A percentile compares a stretch with the other conserved stretches of the same genome.
Conservation (phyloP, 1,284 basidiomycete species). For the Mycena sp. region DNA sequence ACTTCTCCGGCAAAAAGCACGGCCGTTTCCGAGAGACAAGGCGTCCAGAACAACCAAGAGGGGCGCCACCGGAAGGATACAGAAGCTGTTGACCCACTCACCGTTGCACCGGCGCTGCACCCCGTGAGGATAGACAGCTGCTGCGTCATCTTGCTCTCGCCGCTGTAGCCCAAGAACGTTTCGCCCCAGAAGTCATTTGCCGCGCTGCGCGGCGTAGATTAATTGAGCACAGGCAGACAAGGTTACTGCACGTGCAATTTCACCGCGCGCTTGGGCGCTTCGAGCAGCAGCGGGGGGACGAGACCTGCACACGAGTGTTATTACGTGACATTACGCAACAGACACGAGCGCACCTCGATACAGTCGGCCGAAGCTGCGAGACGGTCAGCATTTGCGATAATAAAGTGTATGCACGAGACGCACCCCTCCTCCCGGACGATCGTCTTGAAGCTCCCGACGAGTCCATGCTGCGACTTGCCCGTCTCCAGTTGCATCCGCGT, state of each 20-base stretch:
- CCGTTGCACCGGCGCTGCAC: slow-evolving; percentile 92
- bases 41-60: too few relatives aligned
- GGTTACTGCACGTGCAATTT: too few relatives aligned
- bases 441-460: slow-evolving; percentile 81
- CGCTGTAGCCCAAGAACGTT: slow-evolving; percentile 67
- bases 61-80: too few relatives aligned
- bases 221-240: slow-evolving; percentile 37
- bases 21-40: too few relatives aligned
- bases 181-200: slow-evolving; percentile 97
- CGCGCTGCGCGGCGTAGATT: slow-evolving; percentile 63
- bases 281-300: slow-evolving; percentile 92
- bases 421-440: slow-evolving; percentile 91
- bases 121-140: slow-evolving; percentile 89
- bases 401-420: slow-evolving; percentile 35
- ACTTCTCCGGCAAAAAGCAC: too few relatives aligned
- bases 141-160: slow-evolving; percentile 89
- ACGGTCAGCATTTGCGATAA: not conserved
- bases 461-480: slow-evolving; percentile 79
- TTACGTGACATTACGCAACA: slow-evolving; percentile 4
- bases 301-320: slow-evolving; percentile 62
- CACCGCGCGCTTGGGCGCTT: slow-evolving; percentile 97
- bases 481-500: slow-evolving; percentile 97
- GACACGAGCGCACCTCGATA: slow-evolving; percentile 78
- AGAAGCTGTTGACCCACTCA: too few relatives aligned
- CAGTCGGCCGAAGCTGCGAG: slow-evolving; percentile 75